Percentiles rank a stretch among this genome's conserved stretches.
phyloP scores from a whole-genome alignment of 352 stramenopile species.

The Globisporangium ultimum region DNA sequence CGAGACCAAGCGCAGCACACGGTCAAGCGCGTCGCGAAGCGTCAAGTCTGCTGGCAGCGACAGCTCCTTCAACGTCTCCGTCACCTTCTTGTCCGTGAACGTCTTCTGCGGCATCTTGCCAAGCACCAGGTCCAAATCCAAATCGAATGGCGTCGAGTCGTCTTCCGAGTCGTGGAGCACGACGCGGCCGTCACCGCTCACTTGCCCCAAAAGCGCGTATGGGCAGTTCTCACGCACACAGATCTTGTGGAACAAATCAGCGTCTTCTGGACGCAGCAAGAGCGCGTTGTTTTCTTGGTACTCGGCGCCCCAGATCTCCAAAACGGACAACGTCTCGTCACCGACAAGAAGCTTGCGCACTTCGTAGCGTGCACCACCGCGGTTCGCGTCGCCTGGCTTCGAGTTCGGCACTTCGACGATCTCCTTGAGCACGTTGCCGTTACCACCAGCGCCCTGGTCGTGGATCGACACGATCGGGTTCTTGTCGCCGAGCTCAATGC shows the following conservation, averaged over 20 bases:
- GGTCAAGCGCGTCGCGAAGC: constrained; percentile 89
- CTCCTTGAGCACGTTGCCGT: constrained; percentile 99
- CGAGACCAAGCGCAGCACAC: constrained; percentile 93
- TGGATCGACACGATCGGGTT: constrained; percentile 99
- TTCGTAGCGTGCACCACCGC: constrained; percentile 89
- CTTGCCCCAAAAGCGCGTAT: constrained; percentile 93
- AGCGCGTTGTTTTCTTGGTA: constrained; percentile 99
- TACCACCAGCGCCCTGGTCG: constrained; percentile 98
- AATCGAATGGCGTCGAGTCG: constrained; percentile 93
- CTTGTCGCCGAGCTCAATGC: constrained; percentile 94
- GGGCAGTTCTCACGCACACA: constrained; percentile 97
- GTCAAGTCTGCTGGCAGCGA: constrained; percentile 88
- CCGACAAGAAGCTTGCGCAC: constrained; percentile 96
- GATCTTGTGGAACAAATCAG: constrained; percentile 93
- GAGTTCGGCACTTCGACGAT: constrained; percentile 92
- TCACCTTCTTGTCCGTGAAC: constrained; percentile 88
- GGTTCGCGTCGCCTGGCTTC: constrained; percentile 87
- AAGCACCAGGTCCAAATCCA: constrained; percentile 97
- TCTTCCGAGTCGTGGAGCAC: constrained; percentile 95
- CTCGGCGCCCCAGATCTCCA: constrained; percentile 99
- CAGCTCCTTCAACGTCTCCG: constrained; percentile 51
- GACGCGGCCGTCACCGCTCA: constrained; percentile 95
- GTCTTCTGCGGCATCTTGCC: constrained; percentile 99
- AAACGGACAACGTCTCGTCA: constrained; percentile 97
- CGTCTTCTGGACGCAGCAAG: constrained; percentile 89